phyloP scores from a whole-genome alignment of 2,329 filamentous ascomycete species.

The Plenodomus lindquistii region DNA sequence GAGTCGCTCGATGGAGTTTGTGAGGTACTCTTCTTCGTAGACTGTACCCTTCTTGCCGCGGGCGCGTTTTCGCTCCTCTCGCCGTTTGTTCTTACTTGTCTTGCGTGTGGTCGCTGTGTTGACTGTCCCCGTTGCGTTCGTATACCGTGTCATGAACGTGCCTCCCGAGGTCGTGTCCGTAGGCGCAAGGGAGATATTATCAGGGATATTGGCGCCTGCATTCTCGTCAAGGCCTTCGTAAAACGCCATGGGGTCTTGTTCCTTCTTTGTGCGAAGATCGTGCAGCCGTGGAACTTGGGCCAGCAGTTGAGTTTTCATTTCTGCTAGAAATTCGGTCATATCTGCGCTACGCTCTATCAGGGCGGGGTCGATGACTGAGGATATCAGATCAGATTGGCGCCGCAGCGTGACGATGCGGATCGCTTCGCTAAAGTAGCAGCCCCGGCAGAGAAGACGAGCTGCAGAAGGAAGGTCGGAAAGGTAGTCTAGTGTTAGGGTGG shows the following conservation, averaged over 20 bases:
- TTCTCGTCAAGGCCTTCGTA: constrained; percentile 67
- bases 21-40: constrained; percentile 96
- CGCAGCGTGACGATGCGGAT: constrained; percentile 72
- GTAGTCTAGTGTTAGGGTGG: constrained; percentile 80
- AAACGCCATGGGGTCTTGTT: constrained; percentile 83
- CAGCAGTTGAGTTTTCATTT: constrained; percentile 82
- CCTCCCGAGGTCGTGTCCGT: constrained; percentile 77
- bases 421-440: constrained; percentile 86
- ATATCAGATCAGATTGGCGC: constrained; percentile 64
- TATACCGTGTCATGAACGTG: constrained; percentile 93
- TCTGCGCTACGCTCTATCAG: constrained; percentile 79
- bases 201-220: constrained; percentile 69
- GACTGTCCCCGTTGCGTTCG: constrained; percentile 72
- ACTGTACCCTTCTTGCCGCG: constrained; percentile 94
- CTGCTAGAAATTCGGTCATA: constrained; percentile 88
- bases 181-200: constrained; percentile 89
- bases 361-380: constrained; percentile 72
- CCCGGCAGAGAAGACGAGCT: constrained; percentile 80
- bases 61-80: constrained; percentile 94
- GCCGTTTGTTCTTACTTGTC: constrained; percentile 82
- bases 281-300: constrained; percentile 84
- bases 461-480: constrained; percentile 72
- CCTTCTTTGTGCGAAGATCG: constrained; percentile 80
- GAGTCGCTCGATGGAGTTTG: constrained; percentile 81
- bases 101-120: constrained; percentile 75